Evolutionary conservation across 225 moss, liverwort and hornwort genomes (phyloP), one percentile per base, ranked within the genome.

Genomic region (Thuidium tamariscinum): DNA sequence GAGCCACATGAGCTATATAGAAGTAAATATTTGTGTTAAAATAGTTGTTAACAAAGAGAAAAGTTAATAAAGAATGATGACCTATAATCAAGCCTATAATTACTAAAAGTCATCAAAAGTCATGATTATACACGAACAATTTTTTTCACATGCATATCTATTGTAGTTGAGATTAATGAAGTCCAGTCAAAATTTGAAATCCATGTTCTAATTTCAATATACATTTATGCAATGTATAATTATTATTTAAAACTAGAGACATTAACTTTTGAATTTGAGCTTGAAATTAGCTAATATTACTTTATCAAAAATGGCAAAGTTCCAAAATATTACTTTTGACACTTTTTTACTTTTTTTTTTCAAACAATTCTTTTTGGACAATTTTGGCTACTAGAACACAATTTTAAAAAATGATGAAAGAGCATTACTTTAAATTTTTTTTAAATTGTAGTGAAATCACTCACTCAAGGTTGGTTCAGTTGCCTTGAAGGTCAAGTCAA

Each of bases 401-500:
- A 41, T 14, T 7, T 3, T 25, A 26, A 25, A 4, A 25, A 41
- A 21, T n/a, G 30, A 10, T 17, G 10, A 46, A 16, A 44, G 29
- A 17, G 2, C 1, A 17, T 2, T 44, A 17, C 17, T 70, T 15
- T 13, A 37, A 67, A 22, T 4, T 6, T 9, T 12, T 5, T 9
- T 4, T 8, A 5, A 44, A 4, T 26, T 42, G 13, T 75, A 16
- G 10, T 9, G 25, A n/a, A 55, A 77, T 36, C 57, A 11, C 29
- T 27, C 57, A 23, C 29, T 39, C 57, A 39, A 55, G 26, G 39
- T 36, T 25, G 26, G 55, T 44, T 32, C 63, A 16, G n/a, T 74
- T 84, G 48, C 84, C 88, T 84, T 88, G 74, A 48, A 57, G 36
- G 74, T 36, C 80, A 88, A 88, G 88, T 88, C 84, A 65, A 88